Percentiles rank a stretch among this genome's conserved stretches.
Conservation (phyloP, 2,329 filamentous ascomycete genomes). For the Pyrenophora teres region DNA sequence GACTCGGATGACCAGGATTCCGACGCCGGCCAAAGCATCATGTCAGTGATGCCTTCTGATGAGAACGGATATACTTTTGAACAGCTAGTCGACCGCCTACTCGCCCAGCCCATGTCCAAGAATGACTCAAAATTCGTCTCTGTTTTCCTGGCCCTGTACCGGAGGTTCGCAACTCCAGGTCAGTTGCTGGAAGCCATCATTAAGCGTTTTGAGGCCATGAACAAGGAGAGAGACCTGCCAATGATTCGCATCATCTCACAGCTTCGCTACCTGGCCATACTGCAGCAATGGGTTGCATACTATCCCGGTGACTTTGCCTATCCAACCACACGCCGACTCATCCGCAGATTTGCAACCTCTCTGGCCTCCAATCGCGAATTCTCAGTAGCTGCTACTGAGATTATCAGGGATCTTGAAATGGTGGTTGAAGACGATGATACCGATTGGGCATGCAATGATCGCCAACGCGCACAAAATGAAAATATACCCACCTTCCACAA, state of each 20-base stretch:
- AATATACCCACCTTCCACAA: conserved; percentile 51
- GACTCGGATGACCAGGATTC: conserved; percentile 71
- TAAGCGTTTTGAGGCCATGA: conserved; percentile 71
- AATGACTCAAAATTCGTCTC: conserved; percentile 87
- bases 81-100: conserved; percentile 76
- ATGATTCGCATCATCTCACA: conserved; percentile 81
- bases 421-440: conserved; percentile 88
- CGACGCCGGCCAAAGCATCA: conserved; percentile 57
- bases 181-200: conserved; percentile 79
- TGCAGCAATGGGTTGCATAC: conserved; percentile 85
- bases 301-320: conserved; percentile 95
- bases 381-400: conserved; percentile 81
- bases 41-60: conserved; percentile 53
- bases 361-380: conserved; percentile 82
- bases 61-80: conserved; percentile 63
- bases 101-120: conserved; percentile 80
- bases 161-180: conserved; percentile 85
- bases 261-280: conserved; percentile 78
- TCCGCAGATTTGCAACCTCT: conserved; percentile 75
- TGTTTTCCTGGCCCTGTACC: conserved; percentile 89
- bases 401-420: conserved; percentile 75
- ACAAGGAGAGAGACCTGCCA: conserved; percentile 69
- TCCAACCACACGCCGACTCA: conserved; percentile 69
- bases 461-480: conserved; percentile 56
- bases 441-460: conserved; percentile 86